Conservation (phyloP, 2,329 filamentous ascomycete genomes). For the Fusarium sp. region DNA sequence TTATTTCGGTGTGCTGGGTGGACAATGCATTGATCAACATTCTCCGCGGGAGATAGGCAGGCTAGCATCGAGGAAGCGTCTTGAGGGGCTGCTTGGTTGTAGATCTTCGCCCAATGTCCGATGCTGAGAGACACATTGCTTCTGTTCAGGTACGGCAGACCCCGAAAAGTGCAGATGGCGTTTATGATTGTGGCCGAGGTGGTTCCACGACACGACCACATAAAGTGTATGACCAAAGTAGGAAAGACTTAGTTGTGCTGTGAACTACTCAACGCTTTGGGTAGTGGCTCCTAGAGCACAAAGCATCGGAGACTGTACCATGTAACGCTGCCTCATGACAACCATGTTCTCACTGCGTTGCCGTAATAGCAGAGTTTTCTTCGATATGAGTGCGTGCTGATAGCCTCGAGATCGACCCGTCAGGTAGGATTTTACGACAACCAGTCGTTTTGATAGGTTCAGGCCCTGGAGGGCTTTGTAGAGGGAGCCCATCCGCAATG, state of each 20-base stretch:
- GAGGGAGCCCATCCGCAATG: constrained; percentile 1
- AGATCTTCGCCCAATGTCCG: constrained; percentile 28
- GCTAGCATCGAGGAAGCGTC: constrained; percentile 18
- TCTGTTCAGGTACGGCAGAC: constrained; percentile 25
- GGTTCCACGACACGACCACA: constrained; percentile 26
- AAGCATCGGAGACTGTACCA: not conserved
- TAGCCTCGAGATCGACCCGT: constrained; percentile 15
- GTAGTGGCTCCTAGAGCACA: not conserved
- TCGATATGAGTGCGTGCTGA: constrained; percentile 15
- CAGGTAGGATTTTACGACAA: constrained; percentile 8
- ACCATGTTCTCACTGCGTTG: not conserved
- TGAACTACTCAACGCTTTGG: constrained; percentile 2
- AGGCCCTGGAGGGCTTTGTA: constrained; percentile 5
- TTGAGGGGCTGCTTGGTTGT: constrained; percentile 19
- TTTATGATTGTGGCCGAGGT: constrained; percentile 13
- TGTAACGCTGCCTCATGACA: not conserved
- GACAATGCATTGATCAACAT: constrained; percentile 7
- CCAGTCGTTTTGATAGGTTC: constrained; percentile 17
- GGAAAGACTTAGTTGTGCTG: constrained; percentile 10
- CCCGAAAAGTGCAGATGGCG: constrained; percentile 35
- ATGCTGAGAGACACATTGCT: constrained; percentile 15
- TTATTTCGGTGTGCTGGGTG: not conserved
- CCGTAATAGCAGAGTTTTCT: not conserved
- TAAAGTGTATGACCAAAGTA: constrained; percentile 10
- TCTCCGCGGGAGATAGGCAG: constrained; percentile 29